Base-by-base conservation (phyloP, 2,329 filamentous ascomycete genomes). In the Aspergillus brasiliensis region DNA sequence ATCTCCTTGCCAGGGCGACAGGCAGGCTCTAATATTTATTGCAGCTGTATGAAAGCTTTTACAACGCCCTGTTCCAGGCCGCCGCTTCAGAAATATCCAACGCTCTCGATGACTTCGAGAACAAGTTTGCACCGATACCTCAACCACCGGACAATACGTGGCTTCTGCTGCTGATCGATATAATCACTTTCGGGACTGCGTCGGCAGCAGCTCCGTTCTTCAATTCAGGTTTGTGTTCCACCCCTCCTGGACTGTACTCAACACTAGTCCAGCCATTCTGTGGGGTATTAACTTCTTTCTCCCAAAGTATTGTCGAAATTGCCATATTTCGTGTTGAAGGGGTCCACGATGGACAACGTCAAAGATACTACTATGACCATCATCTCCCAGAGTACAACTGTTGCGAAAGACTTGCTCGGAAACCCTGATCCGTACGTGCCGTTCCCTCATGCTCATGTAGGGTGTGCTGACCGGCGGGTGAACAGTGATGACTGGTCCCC, bases 331-430 rank as follows among this genome's bases (percentile, higher is more conserved):
- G n/a, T 57, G 53, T 44, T 7, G 17, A 2, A 21, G 46, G 37
- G 21, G 57, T n/a, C 19, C 23, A 11, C 27, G 5, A 13, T 62
- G 3, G 57, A 62, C 3, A 59, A 57, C 27, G 19, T 8, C 8
- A 55, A 60, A 38, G 34, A 54, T 31, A 57, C 57, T 15, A n/a
- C 49, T 34, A 57, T 56, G 44, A 55, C 47, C 7, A 5, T 62
- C 2, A 47, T 60, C 34, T 40, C 17, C 34, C 49, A 59, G n/a
- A 19, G 57, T 48, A 57, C 37, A 6, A 57, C 53, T 13, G 60
- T 62, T 28, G 53, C 54, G 21, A 59, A 57, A 31, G 53, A 62
- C 28, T 17, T 44, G 19, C 28, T 52, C n/a, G n/a, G n/a, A n/a
- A n/a, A n/a, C n/a, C n/a, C n/a, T n/a, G n/a, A n/a, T n/a, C n/a